phyloP scores from a whole-genome alignment of 768 basidiomycete genomes.

The Lyophyllum atratum region DNA sequence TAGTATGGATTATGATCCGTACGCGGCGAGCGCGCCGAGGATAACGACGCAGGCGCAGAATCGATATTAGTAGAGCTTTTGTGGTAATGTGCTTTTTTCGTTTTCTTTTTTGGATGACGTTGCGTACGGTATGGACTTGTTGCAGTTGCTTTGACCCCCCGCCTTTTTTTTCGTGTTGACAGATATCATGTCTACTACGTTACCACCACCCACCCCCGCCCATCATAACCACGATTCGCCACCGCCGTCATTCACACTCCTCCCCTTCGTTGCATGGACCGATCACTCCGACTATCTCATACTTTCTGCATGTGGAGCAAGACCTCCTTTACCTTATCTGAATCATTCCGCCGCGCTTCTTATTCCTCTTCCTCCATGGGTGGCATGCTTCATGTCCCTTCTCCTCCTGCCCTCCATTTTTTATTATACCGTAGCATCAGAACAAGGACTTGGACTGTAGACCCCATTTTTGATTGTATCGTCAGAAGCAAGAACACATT shows the following conservation, averaged over 20 bases:
- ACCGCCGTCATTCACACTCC: neutral
- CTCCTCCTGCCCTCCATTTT: neutral
- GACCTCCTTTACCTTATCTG: neutral
- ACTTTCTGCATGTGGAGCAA: neutral
- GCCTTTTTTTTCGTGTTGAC: slow-evolving; percentile 1
- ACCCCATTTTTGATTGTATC: neutral
- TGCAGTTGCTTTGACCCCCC: neutral
- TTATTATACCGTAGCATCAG: neutral
- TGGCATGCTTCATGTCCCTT: slow-evolving; percentile 1
- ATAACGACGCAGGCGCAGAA: slow-evolving; percentile 5
- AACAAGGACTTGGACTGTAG: slow-evolving; percentile 5
- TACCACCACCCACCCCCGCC: neutral
- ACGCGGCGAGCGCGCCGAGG: slow-evolving; percentile 27
- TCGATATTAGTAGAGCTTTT: slow-evolving; percentile 13
- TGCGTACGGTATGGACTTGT: slow-evolving; percentile 8
- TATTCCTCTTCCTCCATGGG: neutral
- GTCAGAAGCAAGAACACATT: neutral
- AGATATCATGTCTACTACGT: no score
- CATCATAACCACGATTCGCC: neutral
- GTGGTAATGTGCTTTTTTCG: slow-evolving; percentile 6
- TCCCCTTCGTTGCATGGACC: neutral
- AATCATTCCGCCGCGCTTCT: no score
- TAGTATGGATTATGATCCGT: slow-evolving; percentile 35
- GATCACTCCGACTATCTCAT: neutral
- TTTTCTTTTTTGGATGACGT: slow-evolving; percentile 1